Evolutionary conservation across 495 filamentous ascomycete genomes (phyloP).

Genomic region (Cryomyces minteri): DNA sequence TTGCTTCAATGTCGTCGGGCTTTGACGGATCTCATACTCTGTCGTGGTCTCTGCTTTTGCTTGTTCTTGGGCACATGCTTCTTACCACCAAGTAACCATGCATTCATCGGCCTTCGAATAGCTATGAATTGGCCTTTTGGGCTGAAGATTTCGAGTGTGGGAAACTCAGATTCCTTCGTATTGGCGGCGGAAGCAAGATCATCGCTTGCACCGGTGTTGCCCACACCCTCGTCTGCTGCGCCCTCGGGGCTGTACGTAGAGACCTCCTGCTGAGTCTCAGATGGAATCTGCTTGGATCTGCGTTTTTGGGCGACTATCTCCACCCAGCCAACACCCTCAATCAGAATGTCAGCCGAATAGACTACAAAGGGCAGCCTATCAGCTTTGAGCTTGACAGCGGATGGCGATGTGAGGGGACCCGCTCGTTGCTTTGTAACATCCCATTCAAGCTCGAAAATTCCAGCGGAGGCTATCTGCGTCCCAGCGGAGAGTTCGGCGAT

Average conservation of each 20-base stretch:
- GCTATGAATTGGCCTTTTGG: constrained; percentile 67
- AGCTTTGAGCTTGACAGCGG: constrained; percentile 30
- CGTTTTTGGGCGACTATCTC: constrained; percentile 73
- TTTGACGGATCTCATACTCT: constrained; percentile 30
- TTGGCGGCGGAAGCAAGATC: neutral
- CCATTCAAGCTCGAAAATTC: constrained; percentile 52
- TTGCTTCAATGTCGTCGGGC: neutral
- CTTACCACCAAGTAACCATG: constrained; percentile 32
- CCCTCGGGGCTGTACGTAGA: constrained; percentile 1
- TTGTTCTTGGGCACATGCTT: constrained; percentile 2
- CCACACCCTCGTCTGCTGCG: constrained; percentile 3
- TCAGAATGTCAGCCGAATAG: constrained; percentile 61
- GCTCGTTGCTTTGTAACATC: constrained; percentile 61
- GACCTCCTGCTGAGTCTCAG: too few relatives aligned
- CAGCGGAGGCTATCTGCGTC: constrained; percentile 43
- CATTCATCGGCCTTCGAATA: constrained; percentile 51
- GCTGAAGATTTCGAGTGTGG: constrained; percentile 66
- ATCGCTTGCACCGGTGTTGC: neutral
- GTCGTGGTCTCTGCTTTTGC: constrained; percentile 20
- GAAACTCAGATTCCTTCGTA: constrained; percentile 20
- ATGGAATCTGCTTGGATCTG: constrained; percentile 20
- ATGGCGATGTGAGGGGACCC: constrained; percentile 34
- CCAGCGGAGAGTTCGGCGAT: constrained; percentile 34
- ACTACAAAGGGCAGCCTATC: constrained; percentile 58
- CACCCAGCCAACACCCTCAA: constrained; percentile 87